Evolutionary conservation across 2,329 filamentous ascomycete genomes (phyloP).

Genomic region (Didymella sp.): DNA sequence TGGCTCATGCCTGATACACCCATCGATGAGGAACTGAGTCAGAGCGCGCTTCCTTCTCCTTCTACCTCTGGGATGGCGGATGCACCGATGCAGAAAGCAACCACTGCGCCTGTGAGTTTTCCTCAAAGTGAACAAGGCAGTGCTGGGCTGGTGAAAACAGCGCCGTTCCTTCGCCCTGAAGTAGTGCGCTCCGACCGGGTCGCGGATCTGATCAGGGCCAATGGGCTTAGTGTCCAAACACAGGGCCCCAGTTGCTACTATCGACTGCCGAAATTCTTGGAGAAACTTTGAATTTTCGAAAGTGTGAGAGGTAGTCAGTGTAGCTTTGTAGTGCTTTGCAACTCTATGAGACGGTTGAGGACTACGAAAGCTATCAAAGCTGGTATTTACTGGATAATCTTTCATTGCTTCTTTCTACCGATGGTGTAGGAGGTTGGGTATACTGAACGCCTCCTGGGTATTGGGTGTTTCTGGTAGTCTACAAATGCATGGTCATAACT

Average conservation of each 20-base stretch:
- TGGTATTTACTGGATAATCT: not conserved
- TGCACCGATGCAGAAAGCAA: not conserved
- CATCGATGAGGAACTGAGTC: not conserved
- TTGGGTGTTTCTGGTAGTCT: not conserved
- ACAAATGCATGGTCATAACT: constrained; percentile 6
- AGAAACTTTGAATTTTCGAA: not conserved
- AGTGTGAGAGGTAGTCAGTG: not conserved
- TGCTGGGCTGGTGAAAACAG: not conserved
- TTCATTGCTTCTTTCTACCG: not conserved
- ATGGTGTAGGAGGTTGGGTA: not conserved
- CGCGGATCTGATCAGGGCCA: not conserved
- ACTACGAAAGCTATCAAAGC: not conserved
- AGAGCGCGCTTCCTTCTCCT: not conserved
- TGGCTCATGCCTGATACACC: not conserved
- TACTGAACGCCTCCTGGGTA: not conserved
- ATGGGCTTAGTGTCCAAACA: not conserved
- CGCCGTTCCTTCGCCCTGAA: not conserved
- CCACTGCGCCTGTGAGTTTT: too few relatives aligned
- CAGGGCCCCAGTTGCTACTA: not conserved
- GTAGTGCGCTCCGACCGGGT: not conserved
- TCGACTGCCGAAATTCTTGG: not conserved
- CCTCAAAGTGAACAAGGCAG: not conserved
- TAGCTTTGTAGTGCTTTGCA: not conserved
- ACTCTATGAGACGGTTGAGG: not conserved
- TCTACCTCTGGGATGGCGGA: not conserved